Conservation (phyloP, 306 rosid species). For the Dalbergia cultrata region DNA sequence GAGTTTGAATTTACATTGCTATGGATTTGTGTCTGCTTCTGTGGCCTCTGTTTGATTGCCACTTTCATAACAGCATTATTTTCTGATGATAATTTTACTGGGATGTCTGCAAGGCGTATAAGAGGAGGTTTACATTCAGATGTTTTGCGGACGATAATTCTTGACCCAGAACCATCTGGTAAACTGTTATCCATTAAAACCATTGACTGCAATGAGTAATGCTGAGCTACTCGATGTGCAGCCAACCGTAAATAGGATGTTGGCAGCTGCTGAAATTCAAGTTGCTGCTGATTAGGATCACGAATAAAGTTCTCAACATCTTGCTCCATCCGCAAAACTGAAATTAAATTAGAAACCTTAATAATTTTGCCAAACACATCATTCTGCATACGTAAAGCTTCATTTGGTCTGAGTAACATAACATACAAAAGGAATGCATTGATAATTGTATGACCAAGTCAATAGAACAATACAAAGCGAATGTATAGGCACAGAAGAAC, state of each 20-base stretch:
- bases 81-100: slow-evolving; percentile 75
- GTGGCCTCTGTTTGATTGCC: slow-evolving; percentile 96
- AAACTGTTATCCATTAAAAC: slow-evolving; percentile 84
- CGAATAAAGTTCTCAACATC: slow-evolving; percentile 86
- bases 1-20: slow-evolving; percentile 63
- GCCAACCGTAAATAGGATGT: slow-evolving; percentile 97
- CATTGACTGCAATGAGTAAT: slow-evolving; percentile 93
- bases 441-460: background rate
- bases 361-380: background rate
- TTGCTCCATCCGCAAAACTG: slow-evolving; percentile 98
- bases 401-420: slow-evolving; percentile 15
- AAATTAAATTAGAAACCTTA: slow-evolving; percentile 35
- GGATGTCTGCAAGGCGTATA: slow-evolving; percentile 93
- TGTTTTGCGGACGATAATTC: slow-evolving; percentile 88
- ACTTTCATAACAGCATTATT: slow-evolving; percentile 67
- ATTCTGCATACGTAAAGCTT: slow-evolving; percentile 11
- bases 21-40: slow-evolving; percentile 59
- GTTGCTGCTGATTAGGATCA: slow-evolving; percentile 86
- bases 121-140: slow-evolving; percentile 76
- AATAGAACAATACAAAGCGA: slow-evolving; percentile 19
- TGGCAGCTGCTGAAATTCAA: slow-evolving; percentile 95
- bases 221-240: slow-evolving; percentile 98
- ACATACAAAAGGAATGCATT: background rate
- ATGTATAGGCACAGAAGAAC: background rate
- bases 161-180: slow-evolving; percentile 93